Percentiles rank a stretch among this genome's conserved stretches.
Evolutionary conservation across 441 rosid genomes (phyloP).

Genomic region (Mallotus repandus): DNA sequence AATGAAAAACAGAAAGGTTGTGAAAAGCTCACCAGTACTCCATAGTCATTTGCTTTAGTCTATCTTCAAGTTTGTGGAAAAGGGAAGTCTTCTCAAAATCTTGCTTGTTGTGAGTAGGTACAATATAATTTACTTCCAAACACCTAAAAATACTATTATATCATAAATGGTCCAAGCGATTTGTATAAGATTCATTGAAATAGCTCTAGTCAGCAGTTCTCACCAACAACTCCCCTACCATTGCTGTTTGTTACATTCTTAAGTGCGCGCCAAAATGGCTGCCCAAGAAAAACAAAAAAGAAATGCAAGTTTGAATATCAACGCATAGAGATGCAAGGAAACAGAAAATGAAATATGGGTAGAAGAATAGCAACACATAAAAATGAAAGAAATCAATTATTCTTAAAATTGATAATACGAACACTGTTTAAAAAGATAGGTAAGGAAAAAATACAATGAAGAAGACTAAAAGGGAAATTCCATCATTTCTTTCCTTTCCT

Average conservation of each 20-base stretch:
- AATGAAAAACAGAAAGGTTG: too few species aligned
- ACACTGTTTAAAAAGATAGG: too few species aligned
- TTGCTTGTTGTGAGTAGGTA: slow-evolving; percentile 96
- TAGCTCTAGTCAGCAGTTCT: slow-evolving; percentile 23
- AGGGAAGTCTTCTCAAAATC: slow-evolving; percentile 96
- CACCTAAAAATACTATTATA: slow-evolving; percentile 49
- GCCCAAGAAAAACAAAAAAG: slow-evolving; percentile 25
- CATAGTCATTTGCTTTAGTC: slow-evolving; percentile 85
- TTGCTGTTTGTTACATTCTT: slow-evolving; percentile 38
- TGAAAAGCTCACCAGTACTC: slow-evolving; percentile 66
- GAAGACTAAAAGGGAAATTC: too few species aligned
- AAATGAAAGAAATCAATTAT: too few species aligned
- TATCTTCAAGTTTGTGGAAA: slow-evolving; percentile 91
- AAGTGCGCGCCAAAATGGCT: slow-evolving; percentile 94
- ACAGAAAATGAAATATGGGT: too few species aligned
- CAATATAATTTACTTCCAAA: slow-evolving; percentile 88
- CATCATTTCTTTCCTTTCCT: too few species aligned
- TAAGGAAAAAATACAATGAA: too few species aligned
- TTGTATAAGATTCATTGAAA: too few species aligned
- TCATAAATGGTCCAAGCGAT: background rate
- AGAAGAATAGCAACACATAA: too few species aligned
- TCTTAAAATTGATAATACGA: too few species aligned
- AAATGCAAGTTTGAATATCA: too few species aligned
- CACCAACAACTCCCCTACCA: slow-evolving; percentile 97
- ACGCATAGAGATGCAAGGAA: too few species aligned